These are phyloP conservation scores for Pseudonitzschia delicatissima DNA, from an alignment of 108 stramenopile genomes.

Conservation along the genomic window DNA sequence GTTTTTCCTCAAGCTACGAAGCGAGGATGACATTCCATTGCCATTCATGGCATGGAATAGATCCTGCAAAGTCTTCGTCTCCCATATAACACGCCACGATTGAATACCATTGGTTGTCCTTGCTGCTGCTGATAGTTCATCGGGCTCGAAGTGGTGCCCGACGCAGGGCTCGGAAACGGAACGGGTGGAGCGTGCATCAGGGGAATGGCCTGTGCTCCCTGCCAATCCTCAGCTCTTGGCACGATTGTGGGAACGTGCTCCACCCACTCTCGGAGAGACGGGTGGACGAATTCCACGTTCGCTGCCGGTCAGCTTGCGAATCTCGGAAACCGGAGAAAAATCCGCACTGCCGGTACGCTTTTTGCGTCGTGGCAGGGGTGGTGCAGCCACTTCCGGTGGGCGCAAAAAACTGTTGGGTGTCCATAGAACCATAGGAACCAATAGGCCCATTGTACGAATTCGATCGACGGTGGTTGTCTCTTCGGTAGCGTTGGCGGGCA, in stretches of 20 bases:
- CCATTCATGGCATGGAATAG: conserved; percentile 13
- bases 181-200: no score
- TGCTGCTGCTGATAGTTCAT: background rate
- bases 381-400: background rate
- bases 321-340: conserved; percentile 29
- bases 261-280: background rate
- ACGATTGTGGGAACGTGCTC: background rate
- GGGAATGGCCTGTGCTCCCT: background rate
- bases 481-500: background rate
- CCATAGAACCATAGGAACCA: conserved; percentile 4
- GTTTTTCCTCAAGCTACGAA: background rate
- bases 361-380: conserved; percentile 3
- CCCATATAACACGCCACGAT: conserved; percentile 17
- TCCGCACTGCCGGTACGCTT: conserved; percentile 5
- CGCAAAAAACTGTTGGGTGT: background rate
- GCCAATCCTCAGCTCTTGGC: conserved; percentile 13
- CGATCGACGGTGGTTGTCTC: conserved; percentile 9
- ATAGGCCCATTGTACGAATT: conserved; percentile 17
- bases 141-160: background rate
- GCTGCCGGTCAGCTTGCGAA: conserved; percentile 28
- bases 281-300: conserved; percentile 2
- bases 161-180: no score
- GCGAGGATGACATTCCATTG: background rate
- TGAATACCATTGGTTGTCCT: conserved; percentile 2
- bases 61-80: background rate